Evolutionary conservation across 2,329 filamentous ascomycete species (phyloP).

Genomic region (Pseudogymnoascus sp.): DNA sequence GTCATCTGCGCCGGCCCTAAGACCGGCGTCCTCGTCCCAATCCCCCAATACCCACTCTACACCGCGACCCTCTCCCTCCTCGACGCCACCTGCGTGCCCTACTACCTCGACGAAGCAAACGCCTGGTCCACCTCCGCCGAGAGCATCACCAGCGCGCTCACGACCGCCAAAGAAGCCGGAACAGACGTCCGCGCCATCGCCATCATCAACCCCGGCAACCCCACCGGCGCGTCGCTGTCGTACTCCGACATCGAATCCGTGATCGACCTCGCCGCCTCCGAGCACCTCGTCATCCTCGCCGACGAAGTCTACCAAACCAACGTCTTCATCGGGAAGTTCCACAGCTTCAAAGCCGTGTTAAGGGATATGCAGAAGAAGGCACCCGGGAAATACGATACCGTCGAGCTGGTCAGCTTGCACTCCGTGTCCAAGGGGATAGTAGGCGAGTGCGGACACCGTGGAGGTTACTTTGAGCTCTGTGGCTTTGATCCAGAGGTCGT

Average conservation of each 20-base stretch:
- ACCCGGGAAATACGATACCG: conserved; percentile 67
- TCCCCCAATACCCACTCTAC: conserved; percentile 97
- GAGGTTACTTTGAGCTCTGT: conserved; percentile 93
- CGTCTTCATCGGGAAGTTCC: conserved; percentile 88
- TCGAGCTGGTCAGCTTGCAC: conserved; percentile 89
- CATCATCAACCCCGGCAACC: conserved; percentile 97
- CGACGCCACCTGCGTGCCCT: conserved; percentile 80
- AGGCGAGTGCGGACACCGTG: conserved; percentile 94
- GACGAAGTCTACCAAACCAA: conserved; percentile 99
- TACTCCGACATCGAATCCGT: conserved; percentile 72
- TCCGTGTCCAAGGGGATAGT: conserved; percentile 97
- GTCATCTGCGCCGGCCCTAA: conserved; percentile 71
- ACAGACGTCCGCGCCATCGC: conserved; percentile 87
- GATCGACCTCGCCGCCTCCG: conserved; percentile 75
- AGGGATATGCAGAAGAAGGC: conserved; percentile 68
- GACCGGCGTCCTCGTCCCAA: conserved; percentile 83
- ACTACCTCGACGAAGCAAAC: conserved; percentile 80
- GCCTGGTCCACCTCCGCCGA: conserved; percentile 81
- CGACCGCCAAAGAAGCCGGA: conserved; percentile 65
- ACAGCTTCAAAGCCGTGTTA: conserved; percentile 87
- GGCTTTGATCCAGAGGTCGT: conserved; percentile 80
- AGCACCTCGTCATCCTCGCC: conserved; percentile 82
- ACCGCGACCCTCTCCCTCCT: conserved; percentile 84
- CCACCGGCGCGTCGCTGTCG: conserved; percentile 79
- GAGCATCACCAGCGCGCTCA: conserved; percentile 65